Evolutionary conservation across 371 early-diverging fungal genomes (phyloP).

Genomic region (Circinella minor): DNA sequence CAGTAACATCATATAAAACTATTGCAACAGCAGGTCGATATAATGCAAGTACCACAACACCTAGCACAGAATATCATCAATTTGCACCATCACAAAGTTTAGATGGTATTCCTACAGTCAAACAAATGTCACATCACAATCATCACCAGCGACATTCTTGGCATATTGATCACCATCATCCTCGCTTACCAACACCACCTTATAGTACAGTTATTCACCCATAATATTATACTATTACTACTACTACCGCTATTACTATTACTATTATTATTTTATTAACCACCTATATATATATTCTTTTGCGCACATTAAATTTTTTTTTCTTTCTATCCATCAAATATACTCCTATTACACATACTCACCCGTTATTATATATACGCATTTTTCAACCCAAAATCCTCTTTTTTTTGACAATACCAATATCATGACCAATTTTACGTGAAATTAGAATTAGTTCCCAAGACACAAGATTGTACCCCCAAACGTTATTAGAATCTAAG

Average conservation of each 20-base stretch:
- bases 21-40: background rate
- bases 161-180: constrained; percentile 12
- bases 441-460: too few relatives aligned
- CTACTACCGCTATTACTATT: background rate
- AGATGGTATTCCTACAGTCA: constrained; percentile 1
- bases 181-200: constrained; percentile 15
- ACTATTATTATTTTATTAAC: too few relatives aligned
- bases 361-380: too few relatives aligned
- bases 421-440: too few relatives aligned
- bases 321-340: too few relatives aligned
- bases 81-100: constrained; percentile 10
- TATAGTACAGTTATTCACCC: constrained; percentile 14
- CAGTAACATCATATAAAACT: constrained; percentile 3
- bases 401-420: too few relatives aligned
- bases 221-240: constrained; percentile 5
- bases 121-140: constrained; percentile 4
- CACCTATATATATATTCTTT: too few relatives aligned
- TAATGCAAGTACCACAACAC: background rate
- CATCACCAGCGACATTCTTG: constrained; percentile 12
- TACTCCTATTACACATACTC: too few relatives aligned
- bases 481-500: too few relatives aligned
- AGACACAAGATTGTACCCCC: too few relatives aligned
- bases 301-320: too few relatives aligned
- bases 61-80: background rate
- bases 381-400: too few relatives aligned